Evolutionary conservation across 306 rosid genomes (phyloP), one percentile per base, ranked within the genome.

Genomic region (Cucurbita moschata): DNA sequence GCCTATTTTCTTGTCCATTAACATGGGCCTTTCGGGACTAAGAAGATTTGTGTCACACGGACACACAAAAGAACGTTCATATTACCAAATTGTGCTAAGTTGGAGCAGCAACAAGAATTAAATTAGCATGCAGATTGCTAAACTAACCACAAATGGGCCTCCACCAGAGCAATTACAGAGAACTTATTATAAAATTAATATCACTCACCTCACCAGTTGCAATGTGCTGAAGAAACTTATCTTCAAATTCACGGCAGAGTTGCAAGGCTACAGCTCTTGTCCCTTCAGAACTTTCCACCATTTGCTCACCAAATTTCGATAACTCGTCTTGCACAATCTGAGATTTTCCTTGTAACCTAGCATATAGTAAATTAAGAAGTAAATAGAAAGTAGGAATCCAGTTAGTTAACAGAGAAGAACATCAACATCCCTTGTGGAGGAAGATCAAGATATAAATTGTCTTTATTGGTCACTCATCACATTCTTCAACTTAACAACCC

Each of bases 221-320:
- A 76, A 94, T 85, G 78, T 94, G 99, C 63, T 80, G 97, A 39
- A 94, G 94, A 85, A 94, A 94, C 86, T 73, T 94, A 84, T 94
- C 99, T 86, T 94, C 99, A 79, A 91, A 94, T 78, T 94, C 99
- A 73, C 97, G 99, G 76, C 99, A 94, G 79, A 94, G 99, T 81
- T 94, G 96, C 88, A 91, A 74, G 69, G 99, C 99, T 83, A 94
- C 78, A 16, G 99, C 96, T 60, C 99, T 90, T 12, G 96, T 94
- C 26, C 99, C 99, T 87, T 94, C 99, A 8, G 96, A 35, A 61
- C 91, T 88, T 60, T 89, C 86, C 62, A 87, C 89, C 96, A 91
- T 81, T 64, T 89, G 87, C 70, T 87, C 99, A 75, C 99, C 99
- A 79, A 94, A 87, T 84, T 92, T 94, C 4, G 89, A 94, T 83